A percentile compares a stretch with the other conserved stretches of the same genome.
Conservation (phyloP, 2,329 filamentous ascomycete species). For the Fusarium kyushuense region DNA sequence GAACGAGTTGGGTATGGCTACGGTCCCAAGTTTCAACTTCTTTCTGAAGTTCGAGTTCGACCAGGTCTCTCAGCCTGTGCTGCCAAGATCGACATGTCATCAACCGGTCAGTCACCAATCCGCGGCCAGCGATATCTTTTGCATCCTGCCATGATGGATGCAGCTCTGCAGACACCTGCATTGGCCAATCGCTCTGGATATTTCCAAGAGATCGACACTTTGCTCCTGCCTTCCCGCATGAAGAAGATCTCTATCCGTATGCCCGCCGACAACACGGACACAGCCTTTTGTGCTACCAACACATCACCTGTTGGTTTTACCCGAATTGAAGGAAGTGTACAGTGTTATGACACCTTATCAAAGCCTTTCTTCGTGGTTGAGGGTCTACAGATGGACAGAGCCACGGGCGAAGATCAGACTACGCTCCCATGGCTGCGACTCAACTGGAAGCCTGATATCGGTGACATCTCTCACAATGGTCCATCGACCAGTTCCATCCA, state of each 20-base stretch:
- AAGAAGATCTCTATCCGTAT: constrained; percentile 43
- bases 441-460: constrained; percentile 41
- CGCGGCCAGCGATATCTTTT: constrained; percentile 41
- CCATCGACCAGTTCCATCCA: constrained; percentile 38
- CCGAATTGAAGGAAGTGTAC: constrained; percentile 36
- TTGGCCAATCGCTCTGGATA: constrained; percentile 39
- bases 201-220: constrained; percentile 44
- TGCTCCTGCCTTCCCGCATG: constrained; percentile 39
- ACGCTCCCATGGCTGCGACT: constrained; percentile 43
- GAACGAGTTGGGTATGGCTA: constrained; percentile 44
- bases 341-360: constrained; percentile 36
- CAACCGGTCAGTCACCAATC: constrained; percentile 31
- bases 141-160: constrained; percentile 45
- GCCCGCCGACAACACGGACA: constrained; percentile 36
- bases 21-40: constrained; percentile 43
- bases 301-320: constrained; percentile 41
- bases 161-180: constrained; percentile 41
- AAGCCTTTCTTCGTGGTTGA: constrained; percentile 41
- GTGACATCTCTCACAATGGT: constrained; percentile 41
- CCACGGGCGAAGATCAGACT: constrained; percentile 34
- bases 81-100: constrained; percentile 41
- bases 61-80: constrained; percentile 39
- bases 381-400: constrained; percentile 43
- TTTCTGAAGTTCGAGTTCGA: constrained; percentile 40
- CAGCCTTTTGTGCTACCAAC: constrained; percentile 34